Conservation (phyloP, 805 yeast genomes). For the Myxozyma nipponensis region DNA sequence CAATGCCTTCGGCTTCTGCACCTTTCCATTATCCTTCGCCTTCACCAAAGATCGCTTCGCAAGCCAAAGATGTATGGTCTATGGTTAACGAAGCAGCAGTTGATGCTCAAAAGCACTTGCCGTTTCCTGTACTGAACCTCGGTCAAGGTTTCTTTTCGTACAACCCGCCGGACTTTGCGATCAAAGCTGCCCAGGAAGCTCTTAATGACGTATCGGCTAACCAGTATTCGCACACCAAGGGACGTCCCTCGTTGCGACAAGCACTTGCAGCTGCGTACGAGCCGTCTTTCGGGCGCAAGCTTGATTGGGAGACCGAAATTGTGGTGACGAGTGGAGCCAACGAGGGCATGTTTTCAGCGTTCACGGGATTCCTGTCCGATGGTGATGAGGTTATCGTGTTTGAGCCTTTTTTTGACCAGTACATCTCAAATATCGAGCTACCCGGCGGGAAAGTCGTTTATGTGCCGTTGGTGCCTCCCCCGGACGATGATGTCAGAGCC, state of each 20-base stretch:
- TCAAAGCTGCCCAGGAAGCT: conserved; percentile 74
- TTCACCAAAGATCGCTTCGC: conserved; percentile 26
- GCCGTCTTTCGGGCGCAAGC: conserved; percentile 55
- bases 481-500: conserved; percentile 55
- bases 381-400: conserved; percentile 96
- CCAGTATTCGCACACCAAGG: conserved; percentile 90
- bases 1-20: neutral
- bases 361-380: conserved; percentile 75
- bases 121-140: conserved; percentile 77
- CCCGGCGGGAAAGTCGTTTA: conserved; percentile 90
- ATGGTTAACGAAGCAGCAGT: conserved; percentile 94
- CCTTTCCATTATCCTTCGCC: conserved; percentile 22
- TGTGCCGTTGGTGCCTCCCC: conserved; percentile 82
- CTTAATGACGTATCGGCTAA: conserved; percentile 69
- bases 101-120: conserved; percentile 60
- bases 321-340: conserved; percentile 95
- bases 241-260: conserved; percentile 70
- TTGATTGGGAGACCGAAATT: conserved; percentile 57
- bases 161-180: conserved; percentile 91
- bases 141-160: conserved; percentile 98
- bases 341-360: conserved; percentile 77
- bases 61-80: conserved; percentile 75
- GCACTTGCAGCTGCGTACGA: conserved; percentile 71
- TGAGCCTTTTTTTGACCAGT: conserved; percentile 96
- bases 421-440: conserved; percentile 87